A percentile compares a stretch with the other conserved stretches of the same genome.
phyloP scores from a whole-genome alignment of 2,329 filamentous ascomycete genomes.

The Ascochyta koolunga region DNA sequence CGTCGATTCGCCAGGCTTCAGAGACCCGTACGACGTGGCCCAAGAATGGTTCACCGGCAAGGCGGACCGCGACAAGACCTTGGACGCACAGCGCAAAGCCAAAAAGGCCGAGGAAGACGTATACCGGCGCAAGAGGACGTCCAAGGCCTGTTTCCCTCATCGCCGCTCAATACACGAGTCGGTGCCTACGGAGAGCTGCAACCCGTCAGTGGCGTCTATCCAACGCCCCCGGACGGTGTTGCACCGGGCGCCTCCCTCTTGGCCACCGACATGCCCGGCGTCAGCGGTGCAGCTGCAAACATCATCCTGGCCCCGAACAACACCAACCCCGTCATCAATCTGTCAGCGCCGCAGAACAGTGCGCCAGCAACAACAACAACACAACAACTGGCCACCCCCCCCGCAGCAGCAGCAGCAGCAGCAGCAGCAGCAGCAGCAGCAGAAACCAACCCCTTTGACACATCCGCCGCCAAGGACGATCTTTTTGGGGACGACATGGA shows the following conservation, averaged over 20 bases:
- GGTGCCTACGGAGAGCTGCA: conserved; percentile 47
- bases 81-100: conserved; percentile 51
- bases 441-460: conserved; percentile 29
- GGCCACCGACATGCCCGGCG: conserved; percentile 37
- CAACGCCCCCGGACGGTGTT: conserved; percentile 49
- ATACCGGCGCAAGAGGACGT: conserved; percentile 37
- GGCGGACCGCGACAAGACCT: conserved; percentile 40
- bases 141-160: conserved; percentile 40
- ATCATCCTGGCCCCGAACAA: conserved; percentile 38
- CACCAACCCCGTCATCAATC: conserved; percentile 40
- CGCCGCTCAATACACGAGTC: conserved; percentile 44
- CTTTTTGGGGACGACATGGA: conserved; percentile 72
- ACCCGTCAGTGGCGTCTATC: conserved; percentile 47
- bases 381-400: conserved; percentile 33
- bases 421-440: too few species aligned
- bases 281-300: conserved; percentile 33
- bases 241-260: conserved; percentile 37
- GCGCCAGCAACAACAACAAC: conserved; percentile 5
- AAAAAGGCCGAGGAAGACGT: conserved; percentile 56
- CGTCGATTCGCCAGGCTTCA: conserved; percentile 38
- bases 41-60: conserved; percentile 47
- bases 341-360: conserved; percentile 37
- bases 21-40: conserved; percentile 43
- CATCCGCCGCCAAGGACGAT: conserved; percentile 54
- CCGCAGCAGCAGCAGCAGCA: conserved; percentile 27